A percentile compares a stretch with the other conserved stretches of the same genome.
phyloP scores from a whole-genome alignment of 164 flowering plant genomes.

The Protea cynaroides region DNA sequence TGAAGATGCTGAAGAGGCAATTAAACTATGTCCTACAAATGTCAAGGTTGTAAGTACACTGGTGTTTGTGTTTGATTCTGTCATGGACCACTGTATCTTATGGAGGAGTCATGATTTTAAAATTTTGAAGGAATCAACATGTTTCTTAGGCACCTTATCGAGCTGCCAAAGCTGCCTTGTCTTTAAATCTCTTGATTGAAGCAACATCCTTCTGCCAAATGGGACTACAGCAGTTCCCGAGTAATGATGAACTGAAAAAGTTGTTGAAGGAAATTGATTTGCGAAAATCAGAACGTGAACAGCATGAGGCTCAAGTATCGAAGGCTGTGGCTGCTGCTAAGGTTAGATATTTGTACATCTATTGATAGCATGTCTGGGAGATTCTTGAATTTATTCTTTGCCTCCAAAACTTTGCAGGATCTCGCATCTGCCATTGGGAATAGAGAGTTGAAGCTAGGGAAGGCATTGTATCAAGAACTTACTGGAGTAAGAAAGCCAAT shows the following conservation, averaged over 20 bases:
- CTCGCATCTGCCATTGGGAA: conserved; percentile 58
- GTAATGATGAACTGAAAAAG: conserved; percentile 74
- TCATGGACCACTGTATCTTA: background rate
- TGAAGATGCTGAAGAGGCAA: conserved; percentile 75
- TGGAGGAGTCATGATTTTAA: background rate
- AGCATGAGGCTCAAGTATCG: conserved; percentile 51
- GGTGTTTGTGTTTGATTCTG: background rate
- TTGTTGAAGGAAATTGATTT: conserved; percentile 39
- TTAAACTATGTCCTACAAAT: conserved; percentile 53
- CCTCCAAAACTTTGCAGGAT: conserved; percentile 38
- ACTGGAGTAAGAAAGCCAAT: conserved; percentile 69
- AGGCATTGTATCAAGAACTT: conserved; percentile 67
- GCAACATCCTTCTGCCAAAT: conserved; percentile 49
- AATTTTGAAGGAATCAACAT: background rate
- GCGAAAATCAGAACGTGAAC: conserved; percentile 43
- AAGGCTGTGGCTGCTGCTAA: conserved; percentile 58
- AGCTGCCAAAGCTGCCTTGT: conserved; percentile 78
- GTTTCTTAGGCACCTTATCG: conserved; percentile 70
- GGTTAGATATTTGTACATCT: conserved; percentile 32
- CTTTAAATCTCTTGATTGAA: conserved; percentile 61
- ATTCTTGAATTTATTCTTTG: conserved; percentile 3
- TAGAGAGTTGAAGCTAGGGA: conserved; percentile 73
- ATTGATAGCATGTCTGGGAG: background rate
- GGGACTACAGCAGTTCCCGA: conserved; percentile 55
- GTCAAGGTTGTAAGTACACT: conserved; percentile 44